phyloP scores from a whole-genome alignment of 2,329 filamentous ascomycete genomes.

The Phialophora expanda region DNA sequence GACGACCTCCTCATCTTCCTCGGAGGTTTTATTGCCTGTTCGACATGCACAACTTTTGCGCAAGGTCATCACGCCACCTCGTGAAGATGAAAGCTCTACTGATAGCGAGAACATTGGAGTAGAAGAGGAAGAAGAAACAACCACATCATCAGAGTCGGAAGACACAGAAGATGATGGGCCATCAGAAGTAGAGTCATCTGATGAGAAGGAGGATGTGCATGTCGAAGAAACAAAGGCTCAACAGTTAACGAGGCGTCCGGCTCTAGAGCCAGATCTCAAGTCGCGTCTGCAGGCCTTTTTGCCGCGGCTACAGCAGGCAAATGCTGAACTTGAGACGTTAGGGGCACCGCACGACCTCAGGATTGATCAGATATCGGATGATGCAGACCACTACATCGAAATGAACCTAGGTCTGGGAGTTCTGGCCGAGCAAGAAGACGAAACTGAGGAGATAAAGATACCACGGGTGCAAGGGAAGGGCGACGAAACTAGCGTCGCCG shows the following conservation, averaged over 20 bases:
- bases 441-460: constrained; percentile 13
- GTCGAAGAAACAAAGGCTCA: constrained; percentile 6
- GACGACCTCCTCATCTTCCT: not conserved
- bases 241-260: constrained; percentile 18
- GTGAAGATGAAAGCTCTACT: constrained; percentile 7
- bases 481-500: not conserved
- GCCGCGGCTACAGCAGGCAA: constrained; percentile 51
- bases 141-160: constrained; percentile 19
- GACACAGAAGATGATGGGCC: constrained; percentile 1
- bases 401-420: constrained; percentile 55
- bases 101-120: not conserved
- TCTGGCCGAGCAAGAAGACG: constrained; percentile 46
- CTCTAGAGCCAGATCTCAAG: constrained; percentile 38
- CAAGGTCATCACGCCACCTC: not conserved
- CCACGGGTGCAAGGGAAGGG: constrained; percentile 7
- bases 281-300: constrained; percentile 50
- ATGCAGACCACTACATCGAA: constrained; percentile 49
- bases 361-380: constrained; percentile 46
- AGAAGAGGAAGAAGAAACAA: constrained; percentile 12
- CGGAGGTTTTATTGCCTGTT: not conserved
- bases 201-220: constrained; percentile 1
- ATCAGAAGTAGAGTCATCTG: constrained; percentile 14
- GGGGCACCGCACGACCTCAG: constrained; percentile 43
- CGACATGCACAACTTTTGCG: not conserved
- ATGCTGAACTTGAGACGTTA: constrained; percentile 49